Base-by-base conservation (phyloP, 345 rosid genomes). In the Dipteronia dyeriana region DNA sequence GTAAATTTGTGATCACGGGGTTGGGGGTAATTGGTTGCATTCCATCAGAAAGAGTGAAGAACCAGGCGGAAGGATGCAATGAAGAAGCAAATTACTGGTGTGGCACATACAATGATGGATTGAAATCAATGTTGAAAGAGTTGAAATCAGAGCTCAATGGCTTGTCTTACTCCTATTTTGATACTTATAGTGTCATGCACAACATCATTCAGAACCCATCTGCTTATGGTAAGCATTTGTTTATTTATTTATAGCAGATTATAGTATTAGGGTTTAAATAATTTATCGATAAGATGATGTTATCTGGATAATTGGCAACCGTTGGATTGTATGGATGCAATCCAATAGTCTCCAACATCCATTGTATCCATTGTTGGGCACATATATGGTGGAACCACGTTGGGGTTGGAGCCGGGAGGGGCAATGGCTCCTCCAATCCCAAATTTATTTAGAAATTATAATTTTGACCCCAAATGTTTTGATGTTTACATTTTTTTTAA, bases 161-260 rank as follows among this genome's bases (percentile, higher is more conserved):
- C 74, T 39, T 91, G 6, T 68, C 76, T 72, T 93, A 88, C 82
- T 79, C 94, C 34, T 90, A 83, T 79, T 85, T 87, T 56, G 91
- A 93, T 39, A 82, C 90, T 57, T 90, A 75, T 83, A 17, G 79
- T 38, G 66, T 85, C 43, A 25, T 89, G 56, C 74, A 79, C 4
- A 80, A 70, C 77, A 77, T 88, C 74, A 79, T 88, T 65, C 85
- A 85, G 79, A 83, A 81, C 3, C 90, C 98, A 41, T 68, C 91
- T 25, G 53, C 72, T 20, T 74, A 77, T 23, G 94, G 97, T 92
- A 85, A 71, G 13, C 60, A 10, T 17, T 39, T 39, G 9, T 29
- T 29, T 29, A 29, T 29, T 29, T 39, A 39, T 39, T 66, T 39
- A 56, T 47, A 47, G 53, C 53, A 47, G 1, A 47, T 47, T 47